Percentiles rank a stretch among this genome's conserved stretches.
Conservation (phyloP, 345 rosid genomes). For the Lepidium sativum region DNA sequence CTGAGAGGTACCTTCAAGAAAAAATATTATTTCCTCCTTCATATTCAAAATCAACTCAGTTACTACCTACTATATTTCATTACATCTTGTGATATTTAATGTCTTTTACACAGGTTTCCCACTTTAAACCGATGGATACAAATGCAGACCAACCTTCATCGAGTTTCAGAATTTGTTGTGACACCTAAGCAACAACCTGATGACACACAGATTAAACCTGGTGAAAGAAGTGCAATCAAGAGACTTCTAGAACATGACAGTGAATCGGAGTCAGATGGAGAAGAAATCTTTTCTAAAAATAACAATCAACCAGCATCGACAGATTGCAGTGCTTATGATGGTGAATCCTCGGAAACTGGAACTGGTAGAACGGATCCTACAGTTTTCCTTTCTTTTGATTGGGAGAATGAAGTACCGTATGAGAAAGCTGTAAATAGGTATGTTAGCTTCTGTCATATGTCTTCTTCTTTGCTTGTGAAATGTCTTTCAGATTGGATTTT, state of each 20-base stretch:
- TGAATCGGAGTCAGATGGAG: conserved; percentile 71
- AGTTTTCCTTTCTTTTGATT: conserved; percentile 83
- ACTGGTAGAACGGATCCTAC: conserved; percentile 43
- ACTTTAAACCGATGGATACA: conserved; percentile 97
- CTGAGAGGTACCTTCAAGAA: conserved; percentile 69
- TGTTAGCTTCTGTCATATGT: background rate
- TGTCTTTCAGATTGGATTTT: background rate
- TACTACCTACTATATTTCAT: conserved; percentile 16
- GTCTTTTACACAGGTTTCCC: conserved; percentile 55
- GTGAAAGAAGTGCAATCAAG: conserved; percentile 56
- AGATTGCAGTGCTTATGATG: conserved; percentile 42
- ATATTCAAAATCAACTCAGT: conserved; percentile 4
- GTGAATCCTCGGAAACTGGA: conserved; percentile 38
- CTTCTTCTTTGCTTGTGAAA: conserved; percentile 1
- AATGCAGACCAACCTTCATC: conserved; percentile 92
- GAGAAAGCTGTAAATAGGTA: conserved; percentile 88
- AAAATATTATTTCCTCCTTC: conserved; percentile 2
- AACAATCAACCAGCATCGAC: conserved; percentile 31
- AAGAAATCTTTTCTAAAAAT: conserved; percentile 39
- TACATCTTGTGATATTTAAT: background rate
- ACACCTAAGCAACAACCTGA: conserved; percentile 49
- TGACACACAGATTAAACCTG: conserved; percentile 43
- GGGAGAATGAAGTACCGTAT: conserved; percentile 87
- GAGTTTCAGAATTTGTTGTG: conserved; percentile 86
- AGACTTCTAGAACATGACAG: conserved; percentile 70